phyloP scores from a whole-genome alignment of 495 filamentous ascomycete species.

The Physcia stellaris region DNA sequence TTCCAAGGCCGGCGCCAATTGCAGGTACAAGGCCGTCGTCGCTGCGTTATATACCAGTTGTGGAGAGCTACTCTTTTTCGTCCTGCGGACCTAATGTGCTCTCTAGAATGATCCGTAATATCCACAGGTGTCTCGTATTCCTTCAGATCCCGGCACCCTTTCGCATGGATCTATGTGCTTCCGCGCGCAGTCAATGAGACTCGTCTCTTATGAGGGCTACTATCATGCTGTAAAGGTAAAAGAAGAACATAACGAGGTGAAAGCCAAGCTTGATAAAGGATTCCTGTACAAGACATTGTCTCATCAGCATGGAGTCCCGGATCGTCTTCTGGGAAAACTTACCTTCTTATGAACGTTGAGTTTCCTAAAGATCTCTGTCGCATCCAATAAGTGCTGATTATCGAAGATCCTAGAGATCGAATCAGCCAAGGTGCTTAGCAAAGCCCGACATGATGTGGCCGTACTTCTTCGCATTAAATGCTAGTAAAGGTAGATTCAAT shows the following conservation, averaged over 20 bases:
- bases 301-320: not conserved
- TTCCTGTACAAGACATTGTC: conserved; percentile 66
- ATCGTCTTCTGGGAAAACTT: conserved; percentile 9
- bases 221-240: conserved; percentile 99
- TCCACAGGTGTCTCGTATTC: too few relatives aligned
- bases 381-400: conserved; percentile 91
- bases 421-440: conserved; percentile 14
- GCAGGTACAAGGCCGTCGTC: too few relatives aligned
- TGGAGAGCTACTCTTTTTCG: too few relatives aligned
- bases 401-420: conserved; percentile 63
- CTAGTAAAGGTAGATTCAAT: conserved; percentile 83
- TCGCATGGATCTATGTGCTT: conserved; percentile 25
- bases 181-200: conserved; percentile 48
- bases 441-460: conserved; percentile 18
- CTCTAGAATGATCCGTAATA: too few relatives aligned
- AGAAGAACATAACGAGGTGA: conserved; percentile 99
- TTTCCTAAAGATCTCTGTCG: conserved; percentile 98
- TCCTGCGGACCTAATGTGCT: too few relatives aligned
- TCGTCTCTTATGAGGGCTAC: conserved; percentile 95
- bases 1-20: too few relatives aligned
- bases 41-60: too few relatives aligned
- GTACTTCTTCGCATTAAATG: conserved; percentile 95
- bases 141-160: too few relatives aligned
- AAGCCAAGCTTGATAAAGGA: conserved; percentile 99
- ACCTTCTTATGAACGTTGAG: conserved; percentile 99